Percentiles rank a stretch among this genome's conserved stretches.
Conservation (phyloP, 1,139 yeast genomes). For the Debaryomyces nepalensis region DNA sequence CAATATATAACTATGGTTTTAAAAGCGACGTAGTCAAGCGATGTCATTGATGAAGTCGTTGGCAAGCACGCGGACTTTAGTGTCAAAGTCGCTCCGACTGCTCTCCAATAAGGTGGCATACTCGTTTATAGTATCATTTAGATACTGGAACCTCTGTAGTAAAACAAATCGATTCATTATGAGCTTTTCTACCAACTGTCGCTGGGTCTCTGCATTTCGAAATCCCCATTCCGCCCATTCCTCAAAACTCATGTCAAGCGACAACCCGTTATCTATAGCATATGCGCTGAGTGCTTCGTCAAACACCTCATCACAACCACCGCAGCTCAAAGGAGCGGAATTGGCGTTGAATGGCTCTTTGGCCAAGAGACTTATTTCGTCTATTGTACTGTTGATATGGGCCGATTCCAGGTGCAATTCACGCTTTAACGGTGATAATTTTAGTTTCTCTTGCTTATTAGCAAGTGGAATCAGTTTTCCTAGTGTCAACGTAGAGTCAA, state of each 20-base stretch:
- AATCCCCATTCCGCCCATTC: conserved; percentile 12
- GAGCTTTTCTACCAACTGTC: conserved; percentile 33
- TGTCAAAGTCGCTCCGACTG: not conserved
- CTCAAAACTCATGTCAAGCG: conserved; percentile 11
- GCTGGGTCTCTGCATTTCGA: conserved; percentile 7
- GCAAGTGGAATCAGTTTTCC: conserved; percentile 9
- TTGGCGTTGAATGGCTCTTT: conserved; percentile 7
- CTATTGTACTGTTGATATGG: not conserved
- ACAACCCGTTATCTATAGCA: conserved; percentile 7
- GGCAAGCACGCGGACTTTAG: conserved; percentile 5
- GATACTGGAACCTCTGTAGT: conserved; percentile 35
- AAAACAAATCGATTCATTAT: conserved; percentile 42
- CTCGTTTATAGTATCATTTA: conserved; percentile 32
- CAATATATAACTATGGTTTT: conserved; percentile 9
- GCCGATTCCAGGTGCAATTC: not conserved
- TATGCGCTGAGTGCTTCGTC: conserved; percentile 6
- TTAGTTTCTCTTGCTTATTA: conserved; percentile 3
- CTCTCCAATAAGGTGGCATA: conserved; percentile 28
- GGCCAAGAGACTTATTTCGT: not conserved
- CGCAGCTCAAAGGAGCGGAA: conserved; percentile 12
- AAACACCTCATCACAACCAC: conserved; percentile 1
- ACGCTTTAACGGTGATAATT: conserved; percentile 12
- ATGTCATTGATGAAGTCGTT: conserved; percentile 7
- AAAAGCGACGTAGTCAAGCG: not conserved
- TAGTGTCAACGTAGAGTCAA: conserved; percentile 14